A percentile compares a stretch with the other conserved stretches of the same genome.
phyloP scores from a whole-genome alignment of 306 rosid species.

The Prinsepia uniflora region DNA sequence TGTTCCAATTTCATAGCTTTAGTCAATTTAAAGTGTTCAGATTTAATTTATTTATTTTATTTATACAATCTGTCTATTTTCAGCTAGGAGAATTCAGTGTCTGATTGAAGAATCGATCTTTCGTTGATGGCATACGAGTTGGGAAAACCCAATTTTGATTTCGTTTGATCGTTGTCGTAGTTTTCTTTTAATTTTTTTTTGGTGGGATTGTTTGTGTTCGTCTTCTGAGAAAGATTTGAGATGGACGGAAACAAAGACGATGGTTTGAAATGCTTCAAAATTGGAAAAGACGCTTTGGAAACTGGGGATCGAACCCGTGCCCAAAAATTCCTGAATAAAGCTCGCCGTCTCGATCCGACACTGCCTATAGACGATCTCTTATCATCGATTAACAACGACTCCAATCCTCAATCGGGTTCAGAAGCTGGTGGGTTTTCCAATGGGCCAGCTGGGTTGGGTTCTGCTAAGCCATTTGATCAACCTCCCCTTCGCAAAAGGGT shows the following conservation, averaged over 20 bases:
- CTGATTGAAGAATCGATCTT: background rate
- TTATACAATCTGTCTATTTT: background rate
- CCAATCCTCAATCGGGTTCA: conserved; percentile 29
- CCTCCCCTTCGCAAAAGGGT: conserved; percentile 65
- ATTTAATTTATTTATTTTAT: background rate
- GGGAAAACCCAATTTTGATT: background rate
- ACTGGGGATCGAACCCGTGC: conserved; percentile 75
- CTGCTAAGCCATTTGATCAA: conserved; percentile 38
- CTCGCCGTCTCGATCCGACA: conserved; percentile 81
- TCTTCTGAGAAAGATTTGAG: conserved; percentile 1
- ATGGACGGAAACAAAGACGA: conserved; percentile 98
- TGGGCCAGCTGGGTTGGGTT: conserved; percentile 28
- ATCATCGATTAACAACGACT: conserved; percentile 32
- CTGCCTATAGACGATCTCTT: conserved; percentile 68
- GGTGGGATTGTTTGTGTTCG: conserved; percentile 20
- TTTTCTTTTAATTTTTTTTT: background rate
- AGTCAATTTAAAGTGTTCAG: background rate
- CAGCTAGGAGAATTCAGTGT: background rate
- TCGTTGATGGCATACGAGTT: conserved; percentile 2
- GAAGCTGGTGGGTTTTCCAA: conserved; percentile 27
- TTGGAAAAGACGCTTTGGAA: conserved; percentile 66
- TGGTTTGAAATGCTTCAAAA: conserved; percentile 70
- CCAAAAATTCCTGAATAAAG: conserved; percentile 64
- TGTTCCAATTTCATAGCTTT: background rate
- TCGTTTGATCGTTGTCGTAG: background rate